These are phyloP conservation scores for Pyricularia pennisetigena DNA, from an alignment of 2,329 filamentous ascomycete species.

Conservation along the genomic window DNA sequence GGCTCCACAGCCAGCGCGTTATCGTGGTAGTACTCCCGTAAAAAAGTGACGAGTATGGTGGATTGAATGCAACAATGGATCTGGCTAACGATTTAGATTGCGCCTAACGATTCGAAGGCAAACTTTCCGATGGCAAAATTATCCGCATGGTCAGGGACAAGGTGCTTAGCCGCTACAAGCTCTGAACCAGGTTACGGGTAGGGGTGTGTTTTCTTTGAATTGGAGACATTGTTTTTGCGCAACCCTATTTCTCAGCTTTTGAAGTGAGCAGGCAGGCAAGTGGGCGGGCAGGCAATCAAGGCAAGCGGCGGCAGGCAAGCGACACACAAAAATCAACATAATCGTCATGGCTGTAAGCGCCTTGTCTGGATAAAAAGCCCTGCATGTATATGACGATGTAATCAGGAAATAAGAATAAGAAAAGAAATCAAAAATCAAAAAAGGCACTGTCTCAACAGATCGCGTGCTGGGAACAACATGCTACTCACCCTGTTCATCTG, in stretches of 20 bases:
- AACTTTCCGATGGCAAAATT: neutral
- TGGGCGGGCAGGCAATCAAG: neutral
- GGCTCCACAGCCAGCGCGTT: neutral
- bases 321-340: neutral
- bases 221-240: neutral
- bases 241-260: neutral
- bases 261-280: too few species aligned
- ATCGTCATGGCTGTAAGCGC: neutral
- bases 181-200: neutral
- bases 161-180: neutral
- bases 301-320: neutral
- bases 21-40: neutral
- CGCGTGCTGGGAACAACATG: neutral
- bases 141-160: neutral
- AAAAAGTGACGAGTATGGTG: neutral
- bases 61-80: neutral
- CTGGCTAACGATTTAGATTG: neutral
- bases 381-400: neutral
- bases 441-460: conserved; percentile 1
- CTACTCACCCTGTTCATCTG: neutral
- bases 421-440: neutral
- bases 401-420: neutral
- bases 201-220: neutral
- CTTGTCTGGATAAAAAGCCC: conserved; percentile 3
- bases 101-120: neutral